A percentile compares a stretch with the other conserved stretches of the same genome.
These are phyloP conservation scores for Pistacia atlantica DNA, from an alignment of 345 rosid genomes.

Conservation along the genomic window DNA sequence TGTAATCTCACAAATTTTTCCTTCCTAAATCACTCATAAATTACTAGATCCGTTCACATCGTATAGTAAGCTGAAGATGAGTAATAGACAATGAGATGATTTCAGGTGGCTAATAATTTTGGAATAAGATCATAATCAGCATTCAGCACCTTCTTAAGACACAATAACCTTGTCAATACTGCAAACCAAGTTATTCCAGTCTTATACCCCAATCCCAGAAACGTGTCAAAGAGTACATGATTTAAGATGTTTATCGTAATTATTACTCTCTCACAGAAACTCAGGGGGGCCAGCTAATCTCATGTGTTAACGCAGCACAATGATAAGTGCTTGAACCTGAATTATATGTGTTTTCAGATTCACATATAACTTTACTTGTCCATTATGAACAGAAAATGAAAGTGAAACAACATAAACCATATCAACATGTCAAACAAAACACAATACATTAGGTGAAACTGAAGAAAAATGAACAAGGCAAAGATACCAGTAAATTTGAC, in stretches of 20 bases:
- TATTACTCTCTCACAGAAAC: not conserved
- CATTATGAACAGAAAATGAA: not conserved
- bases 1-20: not conserved
- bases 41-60: not conserved
- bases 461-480: not conserved
- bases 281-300: not conserved
- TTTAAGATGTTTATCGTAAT: not conserved
- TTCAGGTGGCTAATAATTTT: not conserved
- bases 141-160: not conserved
- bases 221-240: not conserved
- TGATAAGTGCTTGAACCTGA: not conserved
- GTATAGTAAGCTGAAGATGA: not conserved
- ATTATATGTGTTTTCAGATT: not conserved
- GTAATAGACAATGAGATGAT: not conserved
- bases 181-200: not conserved
- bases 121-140: not conserved
- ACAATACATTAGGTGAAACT: not conserved
- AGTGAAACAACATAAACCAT: not conserved
- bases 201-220: not conserved
- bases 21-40: not conserved
- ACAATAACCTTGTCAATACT: not conserved
- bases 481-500: conserved; percentile 61
- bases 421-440: not conserved
- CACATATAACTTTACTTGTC: not conserved
- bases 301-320: not conserved